Conservation (phyloP, 176 grass and related monocot species). For the Carex littledalei region DNA sequence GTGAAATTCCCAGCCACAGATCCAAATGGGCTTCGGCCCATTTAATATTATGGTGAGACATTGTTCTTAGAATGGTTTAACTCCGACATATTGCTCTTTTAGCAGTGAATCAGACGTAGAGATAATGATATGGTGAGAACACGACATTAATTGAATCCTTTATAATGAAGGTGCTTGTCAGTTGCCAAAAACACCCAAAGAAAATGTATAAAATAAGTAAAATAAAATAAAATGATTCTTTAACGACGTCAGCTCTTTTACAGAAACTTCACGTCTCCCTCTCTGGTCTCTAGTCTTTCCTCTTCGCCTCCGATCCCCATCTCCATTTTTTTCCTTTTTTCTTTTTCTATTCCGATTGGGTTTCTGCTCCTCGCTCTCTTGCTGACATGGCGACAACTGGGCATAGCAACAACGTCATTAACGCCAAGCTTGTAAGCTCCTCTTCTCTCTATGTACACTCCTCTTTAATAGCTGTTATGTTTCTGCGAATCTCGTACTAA, state of each 20-base stretch:
- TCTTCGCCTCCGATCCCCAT: conserved; percentile 10
- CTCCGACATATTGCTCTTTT: not conserved
- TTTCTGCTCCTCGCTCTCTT: not conserved
- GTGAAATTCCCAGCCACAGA: too few relatives aligned
- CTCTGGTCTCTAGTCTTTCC: too few relatives aligned
- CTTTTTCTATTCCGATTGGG: not conserved
- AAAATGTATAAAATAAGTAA: not conserved
- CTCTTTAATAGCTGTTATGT: not conserved
- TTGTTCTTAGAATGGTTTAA: not conserved
- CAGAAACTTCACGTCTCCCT: not conserved
- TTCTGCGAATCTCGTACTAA: not conserved
- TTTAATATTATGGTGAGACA: too few relatives aligned
- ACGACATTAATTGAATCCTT: not conserved
- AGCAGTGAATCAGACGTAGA: not conserved
- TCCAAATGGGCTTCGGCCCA: too few relatives aligned
- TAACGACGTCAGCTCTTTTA: conserved; percentile 11
- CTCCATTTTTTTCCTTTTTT: not conserved
- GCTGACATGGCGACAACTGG: conserved; percentile 15
- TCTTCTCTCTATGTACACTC: not conserved
- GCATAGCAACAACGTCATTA: conserved; percentile 16
- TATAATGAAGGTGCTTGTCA: too few relatives aligned
- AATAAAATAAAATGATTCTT: not conserved
- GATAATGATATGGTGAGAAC: not conserved
- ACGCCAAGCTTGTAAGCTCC: conserved; percentile 19
- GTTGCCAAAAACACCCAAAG: not conserved